Conservation (phyloP, 352 stramenopile species). For the Peronospora tabacina region DNA sequence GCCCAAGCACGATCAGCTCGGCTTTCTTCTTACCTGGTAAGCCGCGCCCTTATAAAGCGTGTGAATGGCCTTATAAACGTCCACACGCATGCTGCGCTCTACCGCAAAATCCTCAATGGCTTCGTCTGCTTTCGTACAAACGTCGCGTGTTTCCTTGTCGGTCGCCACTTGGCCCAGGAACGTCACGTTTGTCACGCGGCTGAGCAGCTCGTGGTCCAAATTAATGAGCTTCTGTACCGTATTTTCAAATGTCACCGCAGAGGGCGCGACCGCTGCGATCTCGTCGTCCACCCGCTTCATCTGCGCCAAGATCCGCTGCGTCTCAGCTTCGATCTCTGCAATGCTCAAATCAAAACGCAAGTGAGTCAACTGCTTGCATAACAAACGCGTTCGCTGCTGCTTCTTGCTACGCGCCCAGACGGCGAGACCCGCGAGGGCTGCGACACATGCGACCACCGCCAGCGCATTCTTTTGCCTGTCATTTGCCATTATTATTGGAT, state of each 20-base stretch:
- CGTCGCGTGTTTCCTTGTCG: constrained; percentile 62
- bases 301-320: constrained; percentile 47
- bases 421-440: constrained; percentile 39
- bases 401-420: constrained; percentile 47
- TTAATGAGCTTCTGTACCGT: constrained; percentile 76
- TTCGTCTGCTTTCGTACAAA: constrained; percentile 74
- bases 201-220: constrained; percentile 80
- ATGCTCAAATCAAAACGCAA: constrained; percentile 71
- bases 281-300: constrained; percentile 72
- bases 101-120: constrained; percentile 69
- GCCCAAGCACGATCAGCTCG: not conserved
- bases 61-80: constrained; percentile 76
- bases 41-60: constrained; percentile 40
- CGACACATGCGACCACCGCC: constrained; percentile 39
- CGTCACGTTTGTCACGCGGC: constrained; percentile 73
- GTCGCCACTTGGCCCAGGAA: constrained; percentile 77
- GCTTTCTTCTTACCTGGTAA: constrained; percentile 31
- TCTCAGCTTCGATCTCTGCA: constrained; percentile 63
- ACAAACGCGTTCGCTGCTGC: constrained; percentile 30
- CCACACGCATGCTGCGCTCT: constrained; percentile 69
- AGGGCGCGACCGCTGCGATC: constrained; percentile 39
- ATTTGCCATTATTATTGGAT: constrained; percentile 19
- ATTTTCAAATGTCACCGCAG: constrained; percentile 48
- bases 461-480: constrained; percentile 62
- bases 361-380: constrained; percentile 50